These are phyloP conservation scores for Ceratocystis alfenasii DNA, from an alignment of 2,329 filamentous ascomycete genomes.

Conservation along the genomic window DNA sequence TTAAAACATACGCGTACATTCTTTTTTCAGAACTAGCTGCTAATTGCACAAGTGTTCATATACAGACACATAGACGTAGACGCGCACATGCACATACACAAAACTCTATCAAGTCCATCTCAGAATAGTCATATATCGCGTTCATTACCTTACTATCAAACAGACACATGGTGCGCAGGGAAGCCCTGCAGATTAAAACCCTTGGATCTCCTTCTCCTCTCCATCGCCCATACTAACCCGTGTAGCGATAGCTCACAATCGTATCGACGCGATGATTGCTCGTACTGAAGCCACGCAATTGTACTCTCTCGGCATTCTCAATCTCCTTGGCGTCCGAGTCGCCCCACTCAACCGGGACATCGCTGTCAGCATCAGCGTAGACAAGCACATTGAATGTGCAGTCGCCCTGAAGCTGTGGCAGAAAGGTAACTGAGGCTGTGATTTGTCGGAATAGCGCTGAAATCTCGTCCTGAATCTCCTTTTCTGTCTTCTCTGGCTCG, in stretches of 20 bases:
- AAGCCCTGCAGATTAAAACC: not conserved
- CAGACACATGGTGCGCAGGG: not conserved
- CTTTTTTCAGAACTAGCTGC: no score
- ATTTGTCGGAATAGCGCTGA: conserved; percentile 96
- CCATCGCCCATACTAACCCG: conserved; percentile 6
- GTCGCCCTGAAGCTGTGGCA: conserved; percentile 77
- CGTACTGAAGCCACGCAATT: conserved; percentile 90
- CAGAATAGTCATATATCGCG: not conserved
- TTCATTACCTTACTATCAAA: conserved; percentile 7
- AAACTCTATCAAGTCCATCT: not conserved
- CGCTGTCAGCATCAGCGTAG: conserved; percentile 91
- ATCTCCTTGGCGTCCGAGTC: conserved; percentile 98
- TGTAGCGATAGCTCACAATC: conserved; percentile 64
- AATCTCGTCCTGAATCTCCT: conserved; percentile 90
- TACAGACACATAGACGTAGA: not conserved
- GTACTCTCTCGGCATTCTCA: conserved; percentile 82
- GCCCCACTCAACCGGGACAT: conserved; percentile 96
- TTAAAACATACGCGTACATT: no score
- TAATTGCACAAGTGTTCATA: no score
- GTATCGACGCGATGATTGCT: conserved; percentile 90
- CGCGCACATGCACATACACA: not conserved
- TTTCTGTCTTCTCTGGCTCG: conserved; percentile 64
- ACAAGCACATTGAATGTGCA: conserved; percentile 99
- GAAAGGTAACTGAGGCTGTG: conserved; percentile 90
- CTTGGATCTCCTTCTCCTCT: not conserved